Conservation (phyloP, 2,329 filamentous ascomycete genomes). For the Pestalotiopsis sp. region DNA sequence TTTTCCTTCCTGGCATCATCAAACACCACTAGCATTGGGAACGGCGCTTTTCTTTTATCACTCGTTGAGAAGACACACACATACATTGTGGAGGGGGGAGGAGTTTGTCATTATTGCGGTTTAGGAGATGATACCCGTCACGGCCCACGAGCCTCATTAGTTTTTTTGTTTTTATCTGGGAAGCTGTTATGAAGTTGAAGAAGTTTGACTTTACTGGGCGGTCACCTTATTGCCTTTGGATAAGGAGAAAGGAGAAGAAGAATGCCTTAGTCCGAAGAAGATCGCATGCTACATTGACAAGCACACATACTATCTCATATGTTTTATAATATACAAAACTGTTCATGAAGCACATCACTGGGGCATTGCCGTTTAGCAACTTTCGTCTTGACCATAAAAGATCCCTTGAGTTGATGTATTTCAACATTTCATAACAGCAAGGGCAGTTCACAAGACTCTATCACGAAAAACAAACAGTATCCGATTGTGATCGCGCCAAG, state of each 20-base stretch:
- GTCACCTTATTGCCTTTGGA: background rate
- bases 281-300: background rate
- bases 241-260: background rate
- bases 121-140: slow-evolving; percentile 11
- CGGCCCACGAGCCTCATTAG: slow-evolving; percentile 2
- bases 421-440: too few relatives aligned
- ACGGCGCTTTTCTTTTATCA: background rate
- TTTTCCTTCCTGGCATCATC: background rate
- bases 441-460: too few relatives aligned
- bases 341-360: background rate
- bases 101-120: background rate
- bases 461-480: too few relatives aligned
- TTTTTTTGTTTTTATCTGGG: slow-evolving; percentile 8
- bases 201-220: background rate
- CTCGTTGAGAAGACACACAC: background rate
- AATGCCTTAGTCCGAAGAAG: background rate
- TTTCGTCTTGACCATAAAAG: background rate
- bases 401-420: too few relatives aligned
- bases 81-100: background rate
- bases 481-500: too few relatives aligned
- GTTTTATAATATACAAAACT: slow-evolving; percentile 4
- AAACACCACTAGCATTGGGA: slow-evolving; percentile 1
- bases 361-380: background rate
- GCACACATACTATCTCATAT: slow-evolving; percentile 3
- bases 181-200: background rate